Percentiles rank a stretch among this genome's conserved stretches.
Conservation (phyloP, 106 monocot species). For the Dendrobium catenatum region DNA sequence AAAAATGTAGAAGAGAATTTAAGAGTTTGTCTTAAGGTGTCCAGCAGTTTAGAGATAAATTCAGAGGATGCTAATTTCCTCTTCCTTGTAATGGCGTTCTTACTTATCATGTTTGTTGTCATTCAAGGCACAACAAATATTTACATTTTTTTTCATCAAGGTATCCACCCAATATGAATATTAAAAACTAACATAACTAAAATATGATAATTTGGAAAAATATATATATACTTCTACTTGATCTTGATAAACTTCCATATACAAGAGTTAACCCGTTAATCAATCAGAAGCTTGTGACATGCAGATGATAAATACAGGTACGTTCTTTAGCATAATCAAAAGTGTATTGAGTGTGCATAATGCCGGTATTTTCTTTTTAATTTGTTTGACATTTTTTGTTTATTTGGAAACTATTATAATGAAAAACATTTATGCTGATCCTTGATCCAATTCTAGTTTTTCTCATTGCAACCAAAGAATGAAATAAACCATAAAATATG, state of each 20-base stretch:
- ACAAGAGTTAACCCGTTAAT: neutral
- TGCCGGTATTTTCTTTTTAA: too few species aligned
- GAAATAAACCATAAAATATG: too few species aligned
- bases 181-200: too few species aligned
- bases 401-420: too few species aligned
- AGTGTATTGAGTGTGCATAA: neutral
- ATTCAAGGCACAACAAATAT: neutral
- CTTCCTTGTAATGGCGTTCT: neutral
- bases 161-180: too few species aligned
- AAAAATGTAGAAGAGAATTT: neutral
- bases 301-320: neutral
- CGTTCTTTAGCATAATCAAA: neutral
- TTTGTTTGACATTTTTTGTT: too few species aligned
- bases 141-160: too few species aligned
- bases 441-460: too few species aligned
- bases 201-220: too few species aligned
- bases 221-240: too few species aligned
- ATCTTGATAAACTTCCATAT: neutral
- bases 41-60: neutral
- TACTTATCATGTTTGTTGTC: neutral
- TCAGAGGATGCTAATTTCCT: neutral
- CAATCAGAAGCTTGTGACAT: neutral
- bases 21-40: neutral
- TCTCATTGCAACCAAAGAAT: too few species aligned
- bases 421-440: too few species aligned